Evolutionary conservation across 495 filamentous ascomycete species (phyloP).

Genomic region (Hypoxylon fragiforme): DNA sequence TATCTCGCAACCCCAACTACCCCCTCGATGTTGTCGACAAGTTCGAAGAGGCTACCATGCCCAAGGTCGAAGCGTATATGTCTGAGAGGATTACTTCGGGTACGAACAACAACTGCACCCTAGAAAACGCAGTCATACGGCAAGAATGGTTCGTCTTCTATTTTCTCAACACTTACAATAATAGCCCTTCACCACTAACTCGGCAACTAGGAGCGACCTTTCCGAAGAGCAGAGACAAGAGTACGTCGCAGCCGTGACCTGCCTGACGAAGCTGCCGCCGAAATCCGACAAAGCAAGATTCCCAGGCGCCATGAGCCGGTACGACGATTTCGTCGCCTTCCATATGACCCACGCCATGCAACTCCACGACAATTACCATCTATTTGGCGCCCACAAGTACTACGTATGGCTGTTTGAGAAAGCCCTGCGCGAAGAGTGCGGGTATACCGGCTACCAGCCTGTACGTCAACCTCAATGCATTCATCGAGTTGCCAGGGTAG

Average conservation of each 20-base stretch:
- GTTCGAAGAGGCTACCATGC: conserved; percentile 42
- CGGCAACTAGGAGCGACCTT: conserved; percentile 45
- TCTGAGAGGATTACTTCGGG: conserved; percentile 37
- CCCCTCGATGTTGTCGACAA: conserved; percentile 47
- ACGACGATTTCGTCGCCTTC: conserved; percentile 59
- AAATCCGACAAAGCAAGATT: conserved; percentile 43
- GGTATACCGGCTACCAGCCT: conserved; percentile 60
- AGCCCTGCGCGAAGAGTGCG: conserved; percentile 69
- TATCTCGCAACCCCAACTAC: conserved; percentile 41
- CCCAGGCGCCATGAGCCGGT: conserved; percentile 54
- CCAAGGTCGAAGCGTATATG: conserved; percentile 44
- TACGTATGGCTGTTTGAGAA: conserved; percentile 67
- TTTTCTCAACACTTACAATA: background rate
- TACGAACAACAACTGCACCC: conserved; percentile 52
- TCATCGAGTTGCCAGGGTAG: background rate
- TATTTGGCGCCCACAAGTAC: conserved; percentile 71
- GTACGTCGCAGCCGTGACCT: conserved; percentile 54
- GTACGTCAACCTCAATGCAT: conserved; percentile 19
- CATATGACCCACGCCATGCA: conserved; percentile 50
- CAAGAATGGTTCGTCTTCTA: conserved; percentile 51
- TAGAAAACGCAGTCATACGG: conserved; percentile 51
- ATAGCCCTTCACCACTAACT: conserved; percentile 14
- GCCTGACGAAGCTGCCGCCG: conserved; percentile 50
- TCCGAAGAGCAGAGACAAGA: conserved; percentile 39
- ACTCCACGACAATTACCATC: conserved; percentile 59